These are phyloP conservation scores for Volvox reticuliferus DNA, from an alignment of 139 green algal genomes.

Conservation along the genomic window DNA sequence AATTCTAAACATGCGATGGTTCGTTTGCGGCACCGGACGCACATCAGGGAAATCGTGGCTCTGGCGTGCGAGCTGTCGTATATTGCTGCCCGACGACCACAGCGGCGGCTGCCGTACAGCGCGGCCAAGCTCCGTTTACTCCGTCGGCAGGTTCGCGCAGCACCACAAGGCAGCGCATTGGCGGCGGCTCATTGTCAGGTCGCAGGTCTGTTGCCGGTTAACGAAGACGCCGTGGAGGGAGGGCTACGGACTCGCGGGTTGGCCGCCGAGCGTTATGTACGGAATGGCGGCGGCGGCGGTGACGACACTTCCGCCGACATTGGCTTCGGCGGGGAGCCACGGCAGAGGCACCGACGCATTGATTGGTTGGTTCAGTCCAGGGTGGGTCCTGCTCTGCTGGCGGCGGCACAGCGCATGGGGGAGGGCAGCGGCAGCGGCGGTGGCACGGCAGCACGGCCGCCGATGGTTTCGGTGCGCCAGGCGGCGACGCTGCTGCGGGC, in stretches of 20 bases:
- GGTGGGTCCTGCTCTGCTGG: background rate
- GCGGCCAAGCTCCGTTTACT: no score
- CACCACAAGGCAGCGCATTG: background rate
- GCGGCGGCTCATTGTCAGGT: no score
- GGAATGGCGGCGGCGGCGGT: background rate
- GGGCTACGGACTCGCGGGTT: background rate
- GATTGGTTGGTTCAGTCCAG: background rate
- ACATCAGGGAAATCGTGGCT: conserved; percentile 1
- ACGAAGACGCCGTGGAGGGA: background rate
- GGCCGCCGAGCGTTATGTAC: background rate
- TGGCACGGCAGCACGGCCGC: background rate
- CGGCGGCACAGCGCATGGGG: background rate
- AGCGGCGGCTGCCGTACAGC: no score
- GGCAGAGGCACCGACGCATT: background rate
- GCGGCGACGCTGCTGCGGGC: conserved; percentile 7
- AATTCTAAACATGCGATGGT: no score
- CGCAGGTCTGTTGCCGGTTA: background rate
- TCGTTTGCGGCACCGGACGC: background rate
- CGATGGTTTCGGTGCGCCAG: background rate
- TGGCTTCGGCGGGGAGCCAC: no score
- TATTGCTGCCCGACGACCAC: background rate
- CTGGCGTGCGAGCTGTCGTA: conserved; percentile 21
- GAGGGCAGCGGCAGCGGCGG: background rate
- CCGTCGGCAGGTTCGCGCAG: background rate
- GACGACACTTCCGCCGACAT: background rate